These are phyloP conservation scores for Notholithocarpus densiflorus DNA, from an alignment of 306 rosid genomes.

Conservation along the genomic window DNA sequence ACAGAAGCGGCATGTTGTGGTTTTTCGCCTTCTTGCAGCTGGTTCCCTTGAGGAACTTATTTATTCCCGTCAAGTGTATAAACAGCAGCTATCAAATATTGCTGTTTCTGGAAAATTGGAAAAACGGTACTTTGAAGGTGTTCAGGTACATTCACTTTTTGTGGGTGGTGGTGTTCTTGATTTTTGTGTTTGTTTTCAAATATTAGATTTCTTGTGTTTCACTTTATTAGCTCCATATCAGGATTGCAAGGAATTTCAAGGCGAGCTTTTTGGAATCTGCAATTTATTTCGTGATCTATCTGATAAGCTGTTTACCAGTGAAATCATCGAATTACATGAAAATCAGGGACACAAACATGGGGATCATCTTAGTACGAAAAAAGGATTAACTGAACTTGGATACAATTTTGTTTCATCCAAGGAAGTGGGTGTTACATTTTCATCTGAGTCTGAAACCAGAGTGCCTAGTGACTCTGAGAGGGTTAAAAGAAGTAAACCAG, in stretches of 20 bases:
- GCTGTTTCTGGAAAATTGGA: constrained; percentile 94
- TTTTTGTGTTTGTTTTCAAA: background rate
- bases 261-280: constrained; percentile 92
- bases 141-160: constrained; percentile 58
- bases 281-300: constrained; percentile 88
- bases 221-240: constrained; percentile 25
- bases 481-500: constrained; percentile 37
- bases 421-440: constrained; percentile 27
- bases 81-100: constrained; percentile 90
- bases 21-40: constrained; percentile 89
- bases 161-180: constrained; percentile 1
- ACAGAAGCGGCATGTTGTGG: constrained; percentile 87
- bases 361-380: constrained; percentile 11
- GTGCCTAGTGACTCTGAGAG: constrained; percentile 26
- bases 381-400: constrained; percentile 20
- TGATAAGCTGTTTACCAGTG: constrained; percentile 79
- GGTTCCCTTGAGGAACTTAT: constrained; percentile 94
- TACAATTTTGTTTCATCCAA: constrained; percentile 23
- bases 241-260: constrained; percentile 92
- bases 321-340: constrained; percentile 63
- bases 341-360: constrained; percentile 26
- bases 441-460: constrained; percentile 35
- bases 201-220: background rate
- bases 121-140: constrained; percentile 95
- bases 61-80: constrained; percentile 93